Conservation (phyloP, 345 rosid genomes). For the Raphanus sativus region DNA sequence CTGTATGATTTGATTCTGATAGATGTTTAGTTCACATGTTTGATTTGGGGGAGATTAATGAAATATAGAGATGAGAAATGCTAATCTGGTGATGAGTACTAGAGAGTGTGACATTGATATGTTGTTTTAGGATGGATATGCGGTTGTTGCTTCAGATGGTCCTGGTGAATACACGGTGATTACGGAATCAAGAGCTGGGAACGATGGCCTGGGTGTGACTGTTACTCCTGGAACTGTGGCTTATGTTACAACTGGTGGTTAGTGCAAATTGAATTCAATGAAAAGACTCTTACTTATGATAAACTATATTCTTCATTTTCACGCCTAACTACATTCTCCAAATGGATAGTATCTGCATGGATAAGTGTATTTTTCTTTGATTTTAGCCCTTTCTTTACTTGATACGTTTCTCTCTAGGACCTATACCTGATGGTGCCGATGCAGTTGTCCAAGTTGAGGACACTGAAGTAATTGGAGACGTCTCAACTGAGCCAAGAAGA, state of each 20-base stretch:
- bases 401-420: slow-evolving; percentile 51
- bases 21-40: slow-evolving; percentile 1
- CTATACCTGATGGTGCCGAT: slow-evolving; percentile 96
- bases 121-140: slow-evolving; percentile 79
- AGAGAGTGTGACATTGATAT: not conserved
- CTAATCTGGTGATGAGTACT: not conserved
- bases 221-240: slow-evolving; percentile 93
- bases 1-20: slow-evolving; percentile 1
- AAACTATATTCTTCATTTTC: not conserved
- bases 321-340: not conserved
- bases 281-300: not conserved
- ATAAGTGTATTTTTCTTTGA: not conserved
- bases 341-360: not conserved
- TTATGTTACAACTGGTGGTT: slow-evolving; percentile 98
- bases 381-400: not conserved
- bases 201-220: slow-evolving; percentile 76
- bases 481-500: slow-evolving; percentile 44
- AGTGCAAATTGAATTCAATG: slow-evolving; percentile 8
- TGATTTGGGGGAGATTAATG: not conserved
- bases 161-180: slow-evolving; percentile 88
- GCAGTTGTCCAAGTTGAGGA: slow-evolving; percentile 98
- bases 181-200: slow-evolving; percentile 95
- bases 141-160: slow-evolving; percentile 91
- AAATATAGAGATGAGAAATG: not conserved
- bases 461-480: slow-evolving; percentile 50